Conservation (phyloP, 2,329 filamentous ascomycete species). For the Epichloe sylvatica region DNA sequence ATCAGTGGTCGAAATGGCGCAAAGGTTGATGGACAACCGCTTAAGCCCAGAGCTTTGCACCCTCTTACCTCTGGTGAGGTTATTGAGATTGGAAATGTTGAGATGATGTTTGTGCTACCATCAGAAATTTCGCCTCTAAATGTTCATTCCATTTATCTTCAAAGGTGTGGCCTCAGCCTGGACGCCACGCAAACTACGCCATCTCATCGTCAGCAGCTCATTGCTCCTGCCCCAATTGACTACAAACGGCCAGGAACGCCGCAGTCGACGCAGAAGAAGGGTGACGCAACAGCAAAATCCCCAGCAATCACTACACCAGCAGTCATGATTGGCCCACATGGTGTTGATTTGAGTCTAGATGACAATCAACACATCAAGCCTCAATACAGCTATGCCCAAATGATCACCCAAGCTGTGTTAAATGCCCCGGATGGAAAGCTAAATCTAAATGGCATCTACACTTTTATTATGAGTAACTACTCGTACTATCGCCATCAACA, state of each 20-base stretch:
- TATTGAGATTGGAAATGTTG: constrained; percentile 78
- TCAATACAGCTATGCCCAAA: constrained; percentile 87
- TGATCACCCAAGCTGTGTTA: constrained; percentile 93
- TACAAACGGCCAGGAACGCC: constrained; percentile 49
- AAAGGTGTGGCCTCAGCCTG: constrained; percentile 46
- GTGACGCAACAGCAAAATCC: constrained; percentile 15
- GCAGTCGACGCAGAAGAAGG: constrained; percentile 27
- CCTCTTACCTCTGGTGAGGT: constrained; percentile 74
- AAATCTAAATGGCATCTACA: constrained; percentile 85
- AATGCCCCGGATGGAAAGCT: constrained; percentile 76
- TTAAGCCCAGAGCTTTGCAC: constrained; percentile 53
- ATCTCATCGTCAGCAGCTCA: constrained; percentile 29
- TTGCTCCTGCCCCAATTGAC: constrained; percentile 46
- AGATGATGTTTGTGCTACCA: constrained; percentile 98
- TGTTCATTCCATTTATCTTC: constrained; percentile 55
- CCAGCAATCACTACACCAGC: constrained; percentile 23
- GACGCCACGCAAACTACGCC: constrained; percentile 16
- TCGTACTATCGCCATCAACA: constrained; percentile 79
- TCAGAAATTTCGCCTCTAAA: constrained; percentile 51
- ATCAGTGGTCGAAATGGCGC: constrained; percentile 89
- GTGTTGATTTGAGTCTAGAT: constrained; percentile 68
- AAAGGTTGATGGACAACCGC: constrained; percentile 59
- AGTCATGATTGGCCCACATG: constrained; percentile 28
- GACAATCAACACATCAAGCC: constrained; percentile 85
- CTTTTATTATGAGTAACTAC: constrained; percentile 80